These are phyloP conservation scores for Nematocida parisii DNA, from an alignment of 371 early-diverging fungal genomes.

Conservation along the genomic window DNA sequence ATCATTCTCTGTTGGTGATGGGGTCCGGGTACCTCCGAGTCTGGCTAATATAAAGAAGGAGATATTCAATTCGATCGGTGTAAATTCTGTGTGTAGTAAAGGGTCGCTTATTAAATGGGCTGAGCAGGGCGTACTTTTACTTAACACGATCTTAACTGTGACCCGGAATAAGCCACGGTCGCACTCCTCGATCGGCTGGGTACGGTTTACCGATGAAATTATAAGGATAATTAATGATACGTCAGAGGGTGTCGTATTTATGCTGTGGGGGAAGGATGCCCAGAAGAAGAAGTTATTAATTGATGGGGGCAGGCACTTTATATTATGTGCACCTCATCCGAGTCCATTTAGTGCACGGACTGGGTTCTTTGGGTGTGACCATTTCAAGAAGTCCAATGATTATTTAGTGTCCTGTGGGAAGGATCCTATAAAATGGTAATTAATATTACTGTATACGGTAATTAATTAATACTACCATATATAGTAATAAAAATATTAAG, in stretches of 20 bases:
- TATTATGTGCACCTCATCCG: slow-evolving; percentile 84
- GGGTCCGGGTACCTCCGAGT: slow-evolving; percentile 78
- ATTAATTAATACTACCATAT: no score
- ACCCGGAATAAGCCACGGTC: slow-evolving; percentile 77
- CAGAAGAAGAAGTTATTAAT: slow-evolving; percentile 73
- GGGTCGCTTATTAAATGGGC: slow-evolving; percentile 78
- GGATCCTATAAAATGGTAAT: slow-evolving; percentile 75
- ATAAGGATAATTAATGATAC: slow-evolving; percentile 74
- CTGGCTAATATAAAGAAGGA: slow-evolving; percentile 85
- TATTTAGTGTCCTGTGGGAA: slow-evolving; percentile 75
- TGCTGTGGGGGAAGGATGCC: slow-evolving; percentile 88
- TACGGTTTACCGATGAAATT: slow-evolving; percentile 80
- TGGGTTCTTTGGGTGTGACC: slow-evolving; percentile 82
- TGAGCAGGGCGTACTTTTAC: slow-evolving; percentile 83
- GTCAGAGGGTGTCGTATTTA: slow-evolving; percentile 77
- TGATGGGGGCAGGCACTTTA: slow-evolving; percentile 74
- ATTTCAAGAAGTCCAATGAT: slow-evolving; percentile 85
- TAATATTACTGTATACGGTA: slow-evolving; percentile 1
- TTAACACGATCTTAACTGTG: slow-evolving; percentile 88
- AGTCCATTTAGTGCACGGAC: slow-evolving; percentile 82
- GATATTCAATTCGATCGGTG: slow-evolving; percentile 73
- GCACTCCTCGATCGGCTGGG: slow-evolving; percentile 85
- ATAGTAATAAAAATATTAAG: no score
- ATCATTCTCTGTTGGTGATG: slow-evolving; percentile 73
- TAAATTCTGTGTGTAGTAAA: slow-evolving; percentile 36